Conservation (phyloP, 768 basidiomycete genomes). For the Termitomyces titanicus region DNA sequence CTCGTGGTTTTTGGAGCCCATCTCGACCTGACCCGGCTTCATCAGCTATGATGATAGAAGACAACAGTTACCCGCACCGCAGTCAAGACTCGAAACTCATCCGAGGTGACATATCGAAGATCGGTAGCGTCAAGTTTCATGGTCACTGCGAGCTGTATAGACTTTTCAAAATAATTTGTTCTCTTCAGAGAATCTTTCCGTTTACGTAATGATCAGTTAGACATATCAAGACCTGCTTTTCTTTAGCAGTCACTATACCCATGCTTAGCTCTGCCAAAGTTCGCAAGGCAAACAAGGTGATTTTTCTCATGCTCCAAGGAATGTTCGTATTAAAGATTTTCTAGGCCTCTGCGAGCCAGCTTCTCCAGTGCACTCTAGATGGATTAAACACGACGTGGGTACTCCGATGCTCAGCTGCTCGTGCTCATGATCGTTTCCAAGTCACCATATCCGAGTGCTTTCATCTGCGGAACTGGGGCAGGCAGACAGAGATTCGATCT, state of each 20-base stretch:
- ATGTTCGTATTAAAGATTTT: neutral
- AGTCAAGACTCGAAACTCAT: constrained; percentile 96
- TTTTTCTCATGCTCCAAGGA: neutral
- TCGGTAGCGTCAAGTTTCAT: constrained; percentile 97
- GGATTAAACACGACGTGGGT: constrained; percentile 8
- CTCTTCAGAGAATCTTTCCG: neutral
- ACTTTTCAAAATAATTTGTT: neutral
- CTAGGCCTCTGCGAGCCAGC: constrained; percentile 15
- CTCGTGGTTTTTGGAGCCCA: constrained; percentile 98
- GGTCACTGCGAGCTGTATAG: constrained; percentile 7
- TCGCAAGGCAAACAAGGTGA: constrained; percentile 16
- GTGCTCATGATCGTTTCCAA: constrained; percentile 1
- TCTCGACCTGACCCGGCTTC: constrained; percentile 68
- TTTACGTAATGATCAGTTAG: constrained; percentile 10
- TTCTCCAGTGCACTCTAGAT: constrained; percentile 5
- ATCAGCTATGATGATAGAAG: constrained; percentile 1
- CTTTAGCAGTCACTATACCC: neutral
- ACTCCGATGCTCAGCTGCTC: neutral
- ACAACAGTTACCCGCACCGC: constrained; percentile 49
- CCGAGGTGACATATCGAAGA: constrained; percentile 85
- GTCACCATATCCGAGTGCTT: constrained; percentile 13
- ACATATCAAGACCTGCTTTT: too few relatives aligned
- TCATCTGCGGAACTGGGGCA: constrained; percentile 29
- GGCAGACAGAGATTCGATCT: constrained; percentile 41
- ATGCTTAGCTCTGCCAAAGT: constrained; percentile 10